A percentile compares a stretch with the other conserved stretches of the same genome.
Evolutionary conservation across 179 eudicot genomes (phyloP).

Genomic region (Beta corolliflora): DNA sequence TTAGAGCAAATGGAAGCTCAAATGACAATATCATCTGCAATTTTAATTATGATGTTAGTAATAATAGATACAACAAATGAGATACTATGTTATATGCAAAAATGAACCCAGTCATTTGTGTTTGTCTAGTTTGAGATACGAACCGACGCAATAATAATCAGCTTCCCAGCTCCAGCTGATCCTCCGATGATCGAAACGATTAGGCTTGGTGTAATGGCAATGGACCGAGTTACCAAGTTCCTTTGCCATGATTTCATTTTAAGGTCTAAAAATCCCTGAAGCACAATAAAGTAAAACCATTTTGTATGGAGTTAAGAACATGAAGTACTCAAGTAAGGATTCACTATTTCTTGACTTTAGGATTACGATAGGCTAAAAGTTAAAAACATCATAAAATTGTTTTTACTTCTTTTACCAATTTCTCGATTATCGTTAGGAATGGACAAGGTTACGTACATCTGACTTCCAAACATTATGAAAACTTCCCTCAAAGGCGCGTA

Average conservation of each 20-base stretch:
- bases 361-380: too few species aligned
- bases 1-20: constrained; percentile 91
- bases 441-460: not conserved
- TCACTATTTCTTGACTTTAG: too few species aligned
- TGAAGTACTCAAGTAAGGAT: too few species aligned
- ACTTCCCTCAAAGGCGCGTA: not conserved
- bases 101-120: not conserved
- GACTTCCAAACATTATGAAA: too few species aligned
- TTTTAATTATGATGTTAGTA: not conserved
- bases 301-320: not conserved
- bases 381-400: too few species aligned
- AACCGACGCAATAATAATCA: constrained; percentile 89
- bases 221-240: constrained; percentile 65
- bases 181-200: constrained; percentile 77
- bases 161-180: constrained; percentile 74
- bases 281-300: not conserved
- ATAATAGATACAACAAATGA: not conserved
- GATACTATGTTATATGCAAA: not conserved
- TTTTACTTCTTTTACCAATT: too few species aligned
- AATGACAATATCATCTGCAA: constrained; percentile 88
- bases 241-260: constrained; percentile 80
- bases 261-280: constrained; percentile 77
- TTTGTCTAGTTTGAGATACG: constrained; percentile 2
- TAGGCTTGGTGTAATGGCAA: constrained; percentile 82
- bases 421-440: not conserved